Evolutionary conservation across 2,329 filamentous ascomycete species (phyloP).

Genomic region (Raffaelea arxii): DNA sequence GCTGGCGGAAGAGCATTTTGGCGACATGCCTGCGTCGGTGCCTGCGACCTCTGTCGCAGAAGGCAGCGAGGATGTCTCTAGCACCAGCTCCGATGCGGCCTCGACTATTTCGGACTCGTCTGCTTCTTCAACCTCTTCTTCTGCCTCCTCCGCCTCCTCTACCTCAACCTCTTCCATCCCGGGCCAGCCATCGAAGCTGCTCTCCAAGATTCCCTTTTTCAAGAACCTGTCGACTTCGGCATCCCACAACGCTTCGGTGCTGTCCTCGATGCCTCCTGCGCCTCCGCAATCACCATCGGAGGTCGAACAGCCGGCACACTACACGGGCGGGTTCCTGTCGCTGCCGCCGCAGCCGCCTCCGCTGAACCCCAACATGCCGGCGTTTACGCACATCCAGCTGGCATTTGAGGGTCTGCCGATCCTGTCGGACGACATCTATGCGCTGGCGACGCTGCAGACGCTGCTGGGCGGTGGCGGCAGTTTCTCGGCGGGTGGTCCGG

Average conservation of each 20-base stretch:
- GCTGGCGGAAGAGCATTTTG: constrained; percentile 78
- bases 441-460: constrained; percentile 88
- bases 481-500: constrained; percentile 91
- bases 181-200: constrained; percentile 50
- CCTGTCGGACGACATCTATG: constrained; percentile 86
- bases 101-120: constrained; percentile 21
- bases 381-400: constrained; percentile 86
- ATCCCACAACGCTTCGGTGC: constrained; percentile 48
- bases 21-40: constrained; percentile 59
- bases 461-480: constrained; percentile 92
- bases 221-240: constrained; percentile 78
- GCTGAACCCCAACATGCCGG: constrained; percentile 64
- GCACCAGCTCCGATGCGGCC: constrained; percentile 16
- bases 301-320: constrained; percentile 59
- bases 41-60: constrained; percentile 21
- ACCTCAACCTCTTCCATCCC: constrained; percentile 14
- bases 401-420: constrained; percentile 94
- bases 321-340: constrained; percentile 88
- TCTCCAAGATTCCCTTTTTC: constrained; percentile 71
- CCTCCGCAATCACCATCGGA: constrained; percentile 34
- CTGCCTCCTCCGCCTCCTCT: constrained; percentile 21
- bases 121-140: constrained; percentile 19
- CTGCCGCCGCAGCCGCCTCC: constrained; percentile 73
- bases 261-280: constrained; percentile 31
- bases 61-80: constrained; percentile 21